A percentile compares a stretch with the other conserved stretches of the same genome.
phyloP scores from a whole-genome alignment of 139 green algal species.

The Picochlorum costavermella region DNA sequence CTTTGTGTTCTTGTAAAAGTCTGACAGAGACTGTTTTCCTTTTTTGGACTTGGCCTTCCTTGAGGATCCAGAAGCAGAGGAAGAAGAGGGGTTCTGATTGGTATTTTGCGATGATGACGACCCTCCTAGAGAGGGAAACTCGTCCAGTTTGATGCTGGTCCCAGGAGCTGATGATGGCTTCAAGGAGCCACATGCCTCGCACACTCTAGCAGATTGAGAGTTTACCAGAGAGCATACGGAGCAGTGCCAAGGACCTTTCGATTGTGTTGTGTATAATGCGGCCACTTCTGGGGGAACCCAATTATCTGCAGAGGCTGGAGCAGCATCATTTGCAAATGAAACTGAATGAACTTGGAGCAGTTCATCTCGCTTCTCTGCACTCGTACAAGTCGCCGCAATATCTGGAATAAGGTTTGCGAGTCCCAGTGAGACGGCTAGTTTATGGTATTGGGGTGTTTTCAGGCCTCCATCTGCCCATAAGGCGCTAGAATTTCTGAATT shows the following conservation, averaged over 20 bases:
- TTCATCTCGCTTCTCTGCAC: slow-evolving; percentile 29
- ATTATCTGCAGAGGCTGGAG: neutral
- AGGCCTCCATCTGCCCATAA: slow-evolving; percentile 40
- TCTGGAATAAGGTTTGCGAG: slow-evolving; percentile 49
- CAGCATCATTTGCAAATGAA: slow-evolving; percentile 22
- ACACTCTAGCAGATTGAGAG: slow-evolving; percentile 22
- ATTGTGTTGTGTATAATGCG: slow-evolving; percentile 29
- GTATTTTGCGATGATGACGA: neutral
- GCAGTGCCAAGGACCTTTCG: slow-evolving; percentile 40
- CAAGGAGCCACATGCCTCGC: slow-evolving; percentile 38
- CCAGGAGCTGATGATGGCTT: neutral
- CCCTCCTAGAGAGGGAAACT: too few species aligned
- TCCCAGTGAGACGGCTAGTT: slow-evolving; percentile 32
- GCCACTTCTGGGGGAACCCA: slow-evolving; percentile 67
- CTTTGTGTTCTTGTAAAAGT: slow-evolving; percentile 6
- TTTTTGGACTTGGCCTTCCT: neutral
- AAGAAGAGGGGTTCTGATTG: neutral
- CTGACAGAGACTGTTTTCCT: slow-evolving; percentile 1
- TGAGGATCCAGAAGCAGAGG: neutral
- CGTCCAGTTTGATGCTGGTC: neutral
- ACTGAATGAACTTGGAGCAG: slow-evolving; percentile 47
- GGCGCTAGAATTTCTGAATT: slow-evolving; percentile 32
- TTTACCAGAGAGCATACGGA: slow-evolving; percentile 47
- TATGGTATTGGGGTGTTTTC: slow-evolving; percentile 33
- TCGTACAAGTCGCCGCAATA: slow-evolving; percentile 56